Evolutionary conservation across 768 basidiomycete genomes (phyloP).

Genomic region (Pleurotus pulmonarius): DNA sequence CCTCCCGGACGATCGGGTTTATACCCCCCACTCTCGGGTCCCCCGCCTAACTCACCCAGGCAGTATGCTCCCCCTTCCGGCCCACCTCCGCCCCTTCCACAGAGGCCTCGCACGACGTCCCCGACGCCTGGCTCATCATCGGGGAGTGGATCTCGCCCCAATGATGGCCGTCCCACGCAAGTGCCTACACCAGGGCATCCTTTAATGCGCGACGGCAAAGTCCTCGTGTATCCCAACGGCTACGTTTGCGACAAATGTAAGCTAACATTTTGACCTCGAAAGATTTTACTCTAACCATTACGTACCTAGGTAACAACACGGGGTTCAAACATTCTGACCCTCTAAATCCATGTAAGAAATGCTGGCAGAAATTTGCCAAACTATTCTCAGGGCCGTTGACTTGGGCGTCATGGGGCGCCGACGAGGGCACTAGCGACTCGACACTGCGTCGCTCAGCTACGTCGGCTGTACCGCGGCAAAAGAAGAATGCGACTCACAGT

Average conservation of each 20-base stretch:
- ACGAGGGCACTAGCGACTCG: conserved; percentile 7
- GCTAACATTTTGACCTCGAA: conserved; percentile 11
- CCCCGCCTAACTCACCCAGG: conserved; percentile 12
- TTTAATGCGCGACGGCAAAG: conserved; percentile 52
- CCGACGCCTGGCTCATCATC: conserved; percentile 3
- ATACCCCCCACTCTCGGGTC: conserved; percentile 24
- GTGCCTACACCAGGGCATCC: conserved; percentile 66
- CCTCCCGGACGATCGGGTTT: conserved; percentile 14
- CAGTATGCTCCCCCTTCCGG: conserved; percentile 2
- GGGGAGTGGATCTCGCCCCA: conserved; percentile 16
- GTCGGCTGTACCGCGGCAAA: not conserved
- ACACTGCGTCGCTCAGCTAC: not conserved
- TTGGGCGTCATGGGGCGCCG: conserved; percentile 37
- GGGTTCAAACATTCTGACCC: conserved; percentile 75
- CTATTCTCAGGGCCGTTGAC: conserved; percentile 58
- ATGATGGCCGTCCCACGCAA: conserved; percentile 62
- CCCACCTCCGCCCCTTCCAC: conserved; percentile 17
- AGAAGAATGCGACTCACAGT: conserved; percentile 1
- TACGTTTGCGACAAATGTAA: conserved; percentile 67
- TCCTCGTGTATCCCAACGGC: conserved; percentile 69
- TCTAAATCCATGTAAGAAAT: conserved; percentile 61
- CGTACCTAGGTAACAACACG: conserved; percentile 58
- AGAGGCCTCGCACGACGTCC: conserved; percentile 22
- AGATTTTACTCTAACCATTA: too few species aligned
- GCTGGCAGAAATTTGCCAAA: conserved; percentile 70